Base-by-base conservation (phyloP, 2,329 filamentous ascomycete genomes). In the Fusarium mangiferae region DNA sequence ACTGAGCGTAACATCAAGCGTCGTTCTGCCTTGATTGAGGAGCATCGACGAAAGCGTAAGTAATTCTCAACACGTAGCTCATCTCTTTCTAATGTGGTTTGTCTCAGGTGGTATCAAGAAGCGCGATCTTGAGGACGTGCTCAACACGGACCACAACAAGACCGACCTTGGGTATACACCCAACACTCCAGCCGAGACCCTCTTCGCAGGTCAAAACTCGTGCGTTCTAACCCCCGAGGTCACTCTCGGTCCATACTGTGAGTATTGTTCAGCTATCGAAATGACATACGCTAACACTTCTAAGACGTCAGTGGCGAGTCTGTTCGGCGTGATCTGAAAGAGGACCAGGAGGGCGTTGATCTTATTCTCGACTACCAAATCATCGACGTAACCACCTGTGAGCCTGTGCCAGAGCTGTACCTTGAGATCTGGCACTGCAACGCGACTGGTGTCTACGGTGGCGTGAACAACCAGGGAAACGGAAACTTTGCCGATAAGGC, bases 151-250 rank as follows among this genome's bases (percentile, higher is more conserved):
- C 22, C 80, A 83, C 45, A 84, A 86, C 74, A 74, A 81, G 65
- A 83, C 83, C 11, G 78, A 80, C 45, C 62, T 78, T 10, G 78
- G 79, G 7, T 83, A 81, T 68, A 81, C 77, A 9, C 52, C 75
- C 8, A 72, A 80, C 48, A 82, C 81, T 15, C 68, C 81, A 2
- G 68, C 75, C 56, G 62, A 66, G 0, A 79, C 68, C 69, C 78
- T 86, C 17, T 86, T 86, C 64, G 78, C 81, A 6, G 80, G 80
- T 24, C 81, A 82, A 48, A 81, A 79, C 26, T 82, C 84, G 7
- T 89, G 87, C 62, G 81, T 87, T 11, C 78, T 89, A 18, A 85
- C 82, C 6, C 85, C 86, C 0, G 87, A 88, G 73, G 84, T 85
- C 20, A 88, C 85, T 8, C 81, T 87, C 70, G 87, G 87, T 4